A percentile compares a stretch with the other conserved stretches of the same genome.
Evolutionary conservation across 2,329 filamentous ascomycete genomes (phyloP).

Genomic region (Rutstroemia sydowiana): DNA sequence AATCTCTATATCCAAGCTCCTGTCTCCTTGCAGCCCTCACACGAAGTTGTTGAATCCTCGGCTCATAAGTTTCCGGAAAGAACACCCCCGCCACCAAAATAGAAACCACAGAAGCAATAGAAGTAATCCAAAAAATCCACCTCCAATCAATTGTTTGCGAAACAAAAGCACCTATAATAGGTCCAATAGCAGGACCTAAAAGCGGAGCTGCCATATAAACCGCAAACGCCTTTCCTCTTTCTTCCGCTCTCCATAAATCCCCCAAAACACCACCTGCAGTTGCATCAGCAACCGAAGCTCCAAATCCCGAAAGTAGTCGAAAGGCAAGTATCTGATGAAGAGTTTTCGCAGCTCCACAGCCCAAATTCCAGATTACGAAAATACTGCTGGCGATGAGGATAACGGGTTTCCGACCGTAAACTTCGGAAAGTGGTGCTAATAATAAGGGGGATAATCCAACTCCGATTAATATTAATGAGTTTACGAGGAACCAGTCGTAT

Average conservation of each 20-base stretch:
- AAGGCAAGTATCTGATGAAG: slow-evolving; percentile 36
- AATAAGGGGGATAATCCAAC: slow-evolving; percentile 50
- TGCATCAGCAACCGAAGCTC: slow-evolving; percentile 36
- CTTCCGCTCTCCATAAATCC: slow-evolving; percentile 30
- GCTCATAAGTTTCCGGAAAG: slow-evolving; percentile 42
- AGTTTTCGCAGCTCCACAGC: slow-evolving; percentile 37
- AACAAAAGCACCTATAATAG: slow-evolving; percentile 42
- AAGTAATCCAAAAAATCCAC: slow-evolving; percentile 44
- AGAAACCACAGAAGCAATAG: slow-evolving; percentile 33
- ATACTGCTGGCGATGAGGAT: not conserved
- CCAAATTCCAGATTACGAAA: slow-evolving; percentile 39
- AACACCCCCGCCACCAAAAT: slow-evolving; percentile 41
- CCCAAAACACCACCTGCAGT: slow-evolving; percentile 26
- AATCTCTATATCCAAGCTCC: slow-evolving; percentile 40
- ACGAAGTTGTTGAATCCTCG: slow-evolving; percentile 32
- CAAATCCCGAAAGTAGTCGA: slow-evolving; percentile 39
- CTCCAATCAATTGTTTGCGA: slow-evolving; percentile 40
- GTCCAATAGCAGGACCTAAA: slow-evolving; percentile 33
- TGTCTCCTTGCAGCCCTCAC: too few relatives aligned
- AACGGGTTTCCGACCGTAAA: slow-evolving; percentile 41
- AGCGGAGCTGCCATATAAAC: slow-evolving; percentile 31
- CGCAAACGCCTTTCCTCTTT: slow-evolving; percentile 36
- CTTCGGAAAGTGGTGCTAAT: slow-evolving; percentile 52
- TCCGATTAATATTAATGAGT: not conserved
- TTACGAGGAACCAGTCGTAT: not conserved